Base-by-base conservation (phyloP, 805 yeast genomes). In the Zygosaccharomyces siamensis region DNA sequence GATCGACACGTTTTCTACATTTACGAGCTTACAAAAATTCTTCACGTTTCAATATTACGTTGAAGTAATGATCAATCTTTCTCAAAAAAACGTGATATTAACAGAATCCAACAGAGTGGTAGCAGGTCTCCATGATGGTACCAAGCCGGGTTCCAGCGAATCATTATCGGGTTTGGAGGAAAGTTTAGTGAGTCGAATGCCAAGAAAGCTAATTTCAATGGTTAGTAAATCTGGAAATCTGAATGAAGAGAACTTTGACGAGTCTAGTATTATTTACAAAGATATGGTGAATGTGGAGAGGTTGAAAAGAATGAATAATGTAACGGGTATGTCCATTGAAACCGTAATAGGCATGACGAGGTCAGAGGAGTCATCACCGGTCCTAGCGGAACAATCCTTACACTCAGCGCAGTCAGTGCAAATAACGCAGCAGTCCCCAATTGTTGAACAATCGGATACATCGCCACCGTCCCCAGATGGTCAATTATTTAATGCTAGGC, bases 41-140 rank as follows among this genome's bases (percentile, higher is more conserved):
- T 88, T 89, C 7, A 76, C 89, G 2, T 89, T 89, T 65, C 92
- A 86, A 61, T 89, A 90, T 63, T 86, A 84, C 61, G 70, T 89
- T 12, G 97, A 89, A 63, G 89, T 86, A 2, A 74, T 88, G 48
- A 80, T 86, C n/a, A 89, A 89, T 60, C 68, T 90, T 37, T 81
- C 90, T 2, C 87, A 84, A 20, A 81, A 78, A 51, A 74, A 72
- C 50, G 57, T 65, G 7, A 66, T 73, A 5, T 61, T 57, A 50
- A 58, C 69, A 5, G 67, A 62, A 52, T 54, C 64, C 39, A 55
- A 64, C 70, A 55, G 61, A 38, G 52, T 60, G 5, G 48, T 63
- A 18, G 66, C 63, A 4, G 48, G 32, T 20, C 50, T 48, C 16
- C 44, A 41, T 30, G 44, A 41, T 41, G 44, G 24, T 21, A 36